Evolutionary conservation across 1,139 yeast species (phyloP), one percentile per base, ranked within the genome.

Genomic region (Lodderomyces jiufengensis): DNA sequence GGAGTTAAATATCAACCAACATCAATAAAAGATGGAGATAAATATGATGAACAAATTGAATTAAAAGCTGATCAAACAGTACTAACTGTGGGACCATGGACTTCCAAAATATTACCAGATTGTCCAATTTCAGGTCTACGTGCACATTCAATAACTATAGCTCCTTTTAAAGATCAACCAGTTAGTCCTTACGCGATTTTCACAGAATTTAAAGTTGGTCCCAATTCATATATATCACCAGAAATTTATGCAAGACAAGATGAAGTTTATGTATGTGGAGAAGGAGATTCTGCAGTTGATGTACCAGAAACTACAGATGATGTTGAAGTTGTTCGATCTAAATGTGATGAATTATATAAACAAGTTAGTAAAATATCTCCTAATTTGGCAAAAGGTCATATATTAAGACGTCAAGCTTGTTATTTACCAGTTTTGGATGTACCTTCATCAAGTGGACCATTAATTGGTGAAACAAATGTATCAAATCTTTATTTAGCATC

Each of bases 251-350:
- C 98, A 8, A 77, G 98, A 54, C 82, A 80, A 52, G 97, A 92
- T 60, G 98, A 92, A 59, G 95, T 92, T 24, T 92, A 90, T 52
- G 94, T 92, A 1, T 92, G 98, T 63, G 98, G 98, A 33, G 98
- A 92, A 60, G 96, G 97, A 29, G 97, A 90, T 54, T 82, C 92
- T 1, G 73, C 84, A 6, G 95, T 84, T 22, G 90, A 86, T 38
- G 78, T 92, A 27, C 98, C 98, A 2, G 97, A 87, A 51, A 84
- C 95, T 0, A 85, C 96, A 0, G 96, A 87, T 54, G 95, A 88
- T 47, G 96, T 92, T 21, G 88, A 84, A 56, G 95, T 90, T 24
- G 88, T 86, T 29, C 76, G 81, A 39, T 84, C 83, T 33, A 84
- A 86, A 56, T 92, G 97, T 66, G 95, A 88, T 50, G 90, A 85